phyloP scores from a whole-genome alignment of 108 stramenopile species.

The Cyclotella baltica region DNA sequence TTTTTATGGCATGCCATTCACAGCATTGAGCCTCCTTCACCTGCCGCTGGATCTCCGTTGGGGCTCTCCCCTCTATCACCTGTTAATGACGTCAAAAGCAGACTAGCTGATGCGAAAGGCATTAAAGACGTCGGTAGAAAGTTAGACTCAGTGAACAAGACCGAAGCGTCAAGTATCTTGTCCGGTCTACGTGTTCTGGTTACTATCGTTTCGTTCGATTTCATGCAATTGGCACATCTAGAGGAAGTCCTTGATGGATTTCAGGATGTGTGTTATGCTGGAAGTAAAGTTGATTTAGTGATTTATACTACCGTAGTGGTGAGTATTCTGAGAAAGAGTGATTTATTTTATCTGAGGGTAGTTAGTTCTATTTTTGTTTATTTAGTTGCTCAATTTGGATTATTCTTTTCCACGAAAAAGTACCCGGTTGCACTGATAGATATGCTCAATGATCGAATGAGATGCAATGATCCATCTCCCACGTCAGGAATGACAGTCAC shows the following conservation, averaged over 20 bases:
- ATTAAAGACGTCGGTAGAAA: conserved; percentile 5
- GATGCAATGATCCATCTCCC: conserved; percentile 59
- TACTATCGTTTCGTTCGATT: conserved; percentile 85
- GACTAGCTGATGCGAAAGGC: too few species aligned
- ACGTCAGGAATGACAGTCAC: conserved; percentile 59
- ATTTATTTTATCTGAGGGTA: too few species aligned
- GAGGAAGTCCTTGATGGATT: conserved; percentile 86
- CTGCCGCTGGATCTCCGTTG: too few species aligned
- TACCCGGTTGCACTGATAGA: conserved; percentile 69
- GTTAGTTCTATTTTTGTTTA: too few species aligned
- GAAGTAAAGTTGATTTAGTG: conserved; percentile 74
- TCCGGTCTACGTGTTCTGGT: conserved; percentile 66
- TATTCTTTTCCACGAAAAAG: not conserved
- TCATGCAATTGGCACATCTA: conserved; percentile 80
- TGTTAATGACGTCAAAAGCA: too few species aligned
- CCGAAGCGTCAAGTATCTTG: conserved; percentile 25
- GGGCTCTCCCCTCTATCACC: too few species aligned
- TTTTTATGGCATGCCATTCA: conserved; percentile 40
- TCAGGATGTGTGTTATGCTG: conserved; percentile 79
- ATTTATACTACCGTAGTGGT: conserved; percentile 80
- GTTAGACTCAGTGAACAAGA: not conserved
- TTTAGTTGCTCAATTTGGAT: too few species aligned
- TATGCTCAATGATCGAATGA: conserved; percentile 76
- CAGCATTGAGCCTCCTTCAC: conserved; percentile 22
- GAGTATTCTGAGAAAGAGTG: conserved; percentile 9